Base-by-base conservation (phyloP, 1,284 basidiomycete species). In the Puccinia triticina region DNA sequence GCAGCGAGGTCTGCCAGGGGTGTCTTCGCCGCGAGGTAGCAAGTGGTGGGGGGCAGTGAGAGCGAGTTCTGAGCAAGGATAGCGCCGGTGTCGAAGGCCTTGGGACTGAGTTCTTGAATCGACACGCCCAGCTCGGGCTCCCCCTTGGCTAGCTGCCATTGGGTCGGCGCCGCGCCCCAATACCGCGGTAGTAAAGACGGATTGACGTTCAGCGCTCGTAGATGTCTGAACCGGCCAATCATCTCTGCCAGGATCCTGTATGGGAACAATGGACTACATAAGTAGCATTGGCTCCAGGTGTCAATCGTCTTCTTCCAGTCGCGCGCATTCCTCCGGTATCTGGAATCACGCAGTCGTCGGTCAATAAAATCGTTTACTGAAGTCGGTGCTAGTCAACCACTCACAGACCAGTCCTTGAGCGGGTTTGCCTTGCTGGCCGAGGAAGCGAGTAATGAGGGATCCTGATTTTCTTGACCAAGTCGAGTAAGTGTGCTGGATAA, bases 111-210 rank as follows among this genome's bases (percentile, higher is more conserved):
- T 12, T 85, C 86, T 83, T 89, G 89, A 1, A 95, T 89, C 64
- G 90, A 92, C 2, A 94, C 93, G 0, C 92, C 93, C 0, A 92
- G 92, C 82, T 90, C 88, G 18, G 86, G 84, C 74, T 90, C 90
- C 0, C 90, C 90, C 82, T 91, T 90, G 8, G 92, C 88, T 55
- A 99, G 89, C 0, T 93, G 90, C 87, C 92, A 93, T 86, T 98
- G 96, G 53, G 98, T 93, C 0, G 96, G 96, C 0, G 95, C 94
- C 0, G 96, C 92, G 0, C 96, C 96, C 34, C 95, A 91, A 87
- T 94, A 94, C n/a, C 89, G 88, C 0, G 96, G 96, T 32, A 98
- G 89, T 0, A 95, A 88, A 26, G 94, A 96, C 0, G 96, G 95
- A 85, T 99, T 96, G 4, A 98, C 91, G 85, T 98, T 98, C 61